phyloP scores from a whole-genome alignment of 352 stramenopile species.

The Globisporangium paroecandrum region DNA sequence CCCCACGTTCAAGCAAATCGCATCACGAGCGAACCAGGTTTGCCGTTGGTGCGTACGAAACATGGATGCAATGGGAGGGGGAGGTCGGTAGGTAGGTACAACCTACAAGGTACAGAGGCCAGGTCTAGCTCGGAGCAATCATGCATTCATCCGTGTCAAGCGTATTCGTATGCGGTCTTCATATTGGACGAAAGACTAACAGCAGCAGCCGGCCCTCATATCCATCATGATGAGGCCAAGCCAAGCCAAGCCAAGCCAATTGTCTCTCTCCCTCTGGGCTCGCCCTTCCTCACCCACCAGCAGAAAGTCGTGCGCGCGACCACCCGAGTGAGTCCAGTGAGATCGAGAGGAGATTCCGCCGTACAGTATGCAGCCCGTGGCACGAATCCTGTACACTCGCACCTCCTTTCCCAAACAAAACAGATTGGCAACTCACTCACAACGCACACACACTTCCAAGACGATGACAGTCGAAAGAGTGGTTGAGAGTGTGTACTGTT shows the following conservation, averaged over 20 bases:
- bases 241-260: no score
- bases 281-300: not conserved
- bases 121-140: not conserved
- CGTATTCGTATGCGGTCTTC: not conserved
- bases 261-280: not conserved
- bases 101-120: not conserved
- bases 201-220: not conserved
- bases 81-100: not conserved
- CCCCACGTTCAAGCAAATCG: not conserved
- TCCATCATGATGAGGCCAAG: not conserved
- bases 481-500: not conserved
- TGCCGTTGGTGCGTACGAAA: not conserved
- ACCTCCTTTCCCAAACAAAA: not conserved
- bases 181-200: not conserved
- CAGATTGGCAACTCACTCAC: not conserved
- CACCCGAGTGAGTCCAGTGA: slow-evolving; percentile 2
- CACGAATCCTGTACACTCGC: not conserved
- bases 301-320: not conserved
- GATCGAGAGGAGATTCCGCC: not conserved
- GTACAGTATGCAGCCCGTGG: not conserved
- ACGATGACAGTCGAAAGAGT: not conserved
- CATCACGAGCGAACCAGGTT: not conserved
- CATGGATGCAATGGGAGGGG: not conserved
- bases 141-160: not conserved
- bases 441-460: not conserved